Conservation (phyloP, 1,284 basidiomycete species). For the Marasmius sp. region DNA sequence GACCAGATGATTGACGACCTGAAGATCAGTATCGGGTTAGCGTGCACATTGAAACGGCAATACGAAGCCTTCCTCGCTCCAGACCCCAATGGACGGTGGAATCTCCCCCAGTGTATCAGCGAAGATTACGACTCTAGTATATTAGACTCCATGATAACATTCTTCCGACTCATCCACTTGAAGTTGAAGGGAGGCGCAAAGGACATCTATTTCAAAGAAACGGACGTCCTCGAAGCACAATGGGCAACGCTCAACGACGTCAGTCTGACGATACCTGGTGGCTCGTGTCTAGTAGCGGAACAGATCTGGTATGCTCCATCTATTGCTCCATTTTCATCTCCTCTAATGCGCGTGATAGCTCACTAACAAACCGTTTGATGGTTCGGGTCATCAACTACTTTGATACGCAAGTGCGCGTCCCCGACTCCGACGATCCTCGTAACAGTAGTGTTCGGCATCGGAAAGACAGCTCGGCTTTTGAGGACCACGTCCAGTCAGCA, state of each 20-base stretch:
- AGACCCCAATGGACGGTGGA: slow-evolving; percentile 88
- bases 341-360: slow-evolving; percentile 43
- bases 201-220: slow-evolving; percentile 96
- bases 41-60: slow-evolving; percentile 92
- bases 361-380: slow-evolving; percentile 88
- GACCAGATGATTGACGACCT: slow-evolving; percentile 96
- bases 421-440: slow-evolving; percentile 41
- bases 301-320: slow-evolving; percentile 76
- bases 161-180: slow-evolving; percentile 95
- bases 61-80: slow-evolving; percentile 88
- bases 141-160: slow-evolving; percentile 84
- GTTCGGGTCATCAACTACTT: slow-evolving; percentile 92
- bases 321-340: background rate
- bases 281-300: slow-evolving; percentile 91
- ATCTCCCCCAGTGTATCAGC: slow-evolving; percentile 83
- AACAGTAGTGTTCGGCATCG: slow-evolving; percentile 10
- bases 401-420: slow-evolving; percentile 88
- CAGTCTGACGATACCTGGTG: slow-evolving; percentile 85
- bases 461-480: slow-evolving; percentile 17
- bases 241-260: slow-evolving; percentile 97
- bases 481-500: slow-evolving; percentile 23
- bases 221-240: slow-evolving; percentile 94
- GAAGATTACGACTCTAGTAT: slow-evolving; percentile 90
- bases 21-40: slow-evolving; percentile 88
- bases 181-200: slow-evolving; percentile 93